Evolutionary conservation across 2,329 filamentous ascomycete species (phyloP).

Genomic region (Emmonsia crescens): DNA sequence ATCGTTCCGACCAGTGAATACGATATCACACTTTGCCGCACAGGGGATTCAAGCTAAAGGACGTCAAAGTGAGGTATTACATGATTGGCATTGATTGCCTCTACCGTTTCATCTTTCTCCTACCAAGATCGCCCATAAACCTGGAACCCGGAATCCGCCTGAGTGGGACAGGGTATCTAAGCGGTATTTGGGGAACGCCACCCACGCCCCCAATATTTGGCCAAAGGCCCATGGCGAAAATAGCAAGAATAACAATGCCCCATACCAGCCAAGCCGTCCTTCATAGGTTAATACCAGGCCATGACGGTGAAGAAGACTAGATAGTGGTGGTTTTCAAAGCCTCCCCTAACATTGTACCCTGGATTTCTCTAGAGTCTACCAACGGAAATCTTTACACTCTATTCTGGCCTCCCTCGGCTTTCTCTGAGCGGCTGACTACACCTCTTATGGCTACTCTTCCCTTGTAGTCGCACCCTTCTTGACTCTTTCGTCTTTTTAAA

Average conservation of each 20-base stretch:
- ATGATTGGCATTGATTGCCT: not conserved
- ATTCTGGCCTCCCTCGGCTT: not conserved
- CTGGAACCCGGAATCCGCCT: slow-evolving; percentile 3
- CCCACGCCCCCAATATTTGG: slow-evolving; percentile 3
- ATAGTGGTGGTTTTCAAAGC: not conserved
- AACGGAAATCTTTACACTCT: not conserved
- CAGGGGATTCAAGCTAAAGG: not conserved
- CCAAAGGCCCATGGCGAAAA: not conserved
- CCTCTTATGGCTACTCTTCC: not conserved
- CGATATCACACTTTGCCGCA: not conserved
- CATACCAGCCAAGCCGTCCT: not conserved
- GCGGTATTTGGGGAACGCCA: slow-evolving; percentile 2
- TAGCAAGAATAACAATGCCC: not conserved
- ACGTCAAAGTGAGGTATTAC: not conserved
- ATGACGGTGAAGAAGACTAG: not conserved
- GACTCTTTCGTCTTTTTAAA: not conserved
- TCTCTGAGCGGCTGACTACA: not conserved
- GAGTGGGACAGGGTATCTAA: slow-evolving; percentile 2
- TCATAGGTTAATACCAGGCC: not conserved
- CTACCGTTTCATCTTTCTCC: not conserved
- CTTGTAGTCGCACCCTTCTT: not conserved
- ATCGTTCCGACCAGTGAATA: not conserved
- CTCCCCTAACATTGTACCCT: not conserved
- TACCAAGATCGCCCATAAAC: not conserved
- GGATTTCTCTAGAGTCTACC: not conserved